phyloP scores from a whole-genome alignment of 2,329 filamentous ascomycete genomes.

The Sporothrix mexicana region DNA sequence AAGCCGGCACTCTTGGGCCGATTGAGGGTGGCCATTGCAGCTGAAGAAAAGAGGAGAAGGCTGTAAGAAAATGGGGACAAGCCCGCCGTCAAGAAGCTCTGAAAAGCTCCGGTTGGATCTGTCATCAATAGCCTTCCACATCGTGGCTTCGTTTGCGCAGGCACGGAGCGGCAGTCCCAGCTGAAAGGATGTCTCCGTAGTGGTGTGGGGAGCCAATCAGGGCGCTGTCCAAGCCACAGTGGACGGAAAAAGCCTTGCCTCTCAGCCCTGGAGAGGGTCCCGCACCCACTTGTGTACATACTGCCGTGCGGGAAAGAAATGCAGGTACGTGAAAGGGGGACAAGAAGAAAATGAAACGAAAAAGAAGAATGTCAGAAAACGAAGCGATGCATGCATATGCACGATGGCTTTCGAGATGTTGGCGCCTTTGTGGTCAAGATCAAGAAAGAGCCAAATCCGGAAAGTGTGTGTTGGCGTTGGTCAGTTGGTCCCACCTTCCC shows the following conservation, averaged over 20 bases:
- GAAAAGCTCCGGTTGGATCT: not conserved
- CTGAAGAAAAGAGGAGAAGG: constrained; percentile 19
- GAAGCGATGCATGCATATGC: not conserved
- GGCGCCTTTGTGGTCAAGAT: not conserved
- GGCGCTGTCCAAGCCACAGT: constrained; percentile 17
- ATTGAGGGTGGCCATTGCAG: constrained; percentile 28
- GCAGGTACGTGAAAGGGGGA: constrained; percentile 8
- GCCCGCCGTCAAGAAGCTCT: not conserved
- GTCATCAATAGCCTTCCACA: no score
- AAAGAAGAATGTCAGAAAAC: not conserved
- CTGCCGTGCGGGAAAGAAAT: not conserved
- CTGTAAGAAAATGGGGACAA: not conserved
- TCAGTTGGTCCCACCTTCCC: constrained; percentile 17
- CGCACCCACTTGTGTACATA: not conserved
- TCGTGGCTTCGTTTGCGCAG: constrained; percentile 1
- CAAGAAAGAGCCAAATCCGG: not conserved
- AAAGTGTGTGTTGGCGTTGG: not conserved
- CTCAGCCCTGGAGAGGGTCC: constrained; percentile 30
- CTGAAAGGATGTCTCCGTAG: constrained; percentile 19
- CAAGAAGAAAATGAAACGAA: not conserved
- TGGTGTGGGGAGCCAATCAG: constrained; percentile 27
- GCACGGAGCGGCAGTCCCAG: constrained; percentile 8
- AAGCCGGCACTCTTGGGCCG: constrained; percentile 7
- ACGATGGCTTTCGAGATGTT: constrained; percentile 2
- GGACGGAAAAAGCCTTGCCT: constrained; percentile 30